Percentiles rank a stretch among this genome's conserved stretches.
Evolutionary conservation across 495 filamentous ascomycete species (phyloP).

Genomic region (Haplographium delicatum): DNA sequence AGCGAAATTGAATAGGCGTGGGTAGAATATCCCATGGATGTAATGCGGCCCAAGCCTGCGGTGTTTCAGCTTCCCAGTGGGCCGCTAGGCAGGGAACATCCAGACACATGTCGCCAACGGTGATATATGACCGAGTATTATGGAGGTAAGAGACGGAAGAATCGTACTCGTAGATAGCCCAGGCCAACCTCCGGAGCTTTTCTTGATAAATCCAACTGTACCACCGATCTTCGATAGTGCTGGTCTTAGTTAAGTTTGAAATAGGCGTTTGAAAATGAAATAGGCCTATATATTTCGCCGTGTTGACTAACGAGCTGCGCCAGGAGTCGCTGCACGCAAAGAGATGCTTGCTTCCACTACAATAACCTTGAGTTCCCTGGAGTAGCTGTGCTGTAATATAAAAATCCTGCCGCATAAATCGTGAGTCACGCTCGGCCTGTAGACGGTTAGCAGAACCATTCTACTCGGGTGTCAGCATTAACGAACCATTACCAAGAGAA

Average conservation of each 20-base stretch:
- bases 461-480: background rate
- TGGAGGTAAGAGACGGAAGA: slow-evolving; percentile 1
- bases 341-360: background rate
- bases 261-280: background rate
- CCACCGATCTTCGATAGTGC: background rate
- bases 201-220: slow-evolving; percentile 1
- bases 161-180: slow-evolving; percentile 6
- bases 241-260: background rate
- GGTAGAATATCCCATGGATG: background rate
- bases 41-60: background rate
- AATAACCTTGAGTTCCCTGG: background rate
- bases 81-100: background rate
- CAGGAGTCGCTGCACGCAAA: background rate
- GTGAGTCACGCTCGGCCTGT: background rate
- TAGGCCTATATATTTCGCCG: slow-evolving; percentile 1
- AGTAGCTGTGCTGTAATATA: background rate
- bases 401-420: background rate
- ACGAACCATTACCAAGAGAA: background rate
- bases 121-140: slow-evolving; percentile 1
- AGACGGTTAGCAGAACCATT: background rate
- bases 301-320: background rate
- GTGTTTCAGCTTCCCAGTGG: background rate
- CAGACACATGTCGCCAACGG: background rate
- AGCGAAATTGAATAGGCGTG: background rate
- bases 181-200: background rate